Evolutionary conservation across 192 early-diverging fungal genomes (phyloP).

Genomic region (Podila epigama): DNA sequence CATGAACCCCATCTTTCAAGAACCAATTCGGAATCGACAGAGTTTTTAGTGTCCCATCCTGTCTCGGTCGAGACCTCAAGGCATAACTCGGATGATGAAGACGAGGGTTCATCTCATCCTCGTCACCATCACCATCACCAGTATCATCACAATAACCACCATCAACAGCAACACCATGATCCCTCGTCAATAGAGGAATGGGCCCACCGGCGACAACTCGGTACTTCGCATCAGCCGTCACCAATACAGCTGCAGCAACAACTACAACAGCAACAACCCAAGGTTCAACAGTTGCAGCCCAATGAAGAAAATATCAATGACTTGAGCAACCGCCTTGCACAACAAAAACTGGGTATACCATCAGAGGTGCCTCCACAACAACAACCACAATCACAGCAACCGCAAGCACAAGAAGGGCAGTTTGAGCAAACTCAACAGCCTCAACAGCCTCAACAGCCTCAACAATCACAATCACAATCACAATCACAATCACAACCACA

Average conservation of each 20-base stretch:
- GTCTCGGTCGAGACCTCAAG: background rate
- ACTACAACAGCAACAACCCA: background rate
- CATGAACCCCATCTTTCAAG: conserved; percentile 20
- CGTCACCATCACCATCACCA: no score
- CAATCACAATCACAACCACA: no score
- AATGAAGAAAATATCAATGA: background rate
- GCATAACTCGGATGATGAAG: background rate
- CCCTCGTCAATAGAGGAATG: background rate
- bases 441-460: no score
- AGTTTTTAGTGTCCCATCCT: conserved; percentile 22
- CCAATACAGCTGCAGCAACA: background rate
- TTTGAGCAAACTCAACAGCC: background rate
- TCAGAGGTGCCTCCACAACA: background rate
- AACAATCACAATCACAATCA: no score
- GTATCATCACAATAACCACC: no score
- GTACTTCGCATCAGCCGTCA: background rate
- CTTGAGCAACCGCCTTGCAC: background rate
- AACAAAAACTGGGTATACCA: background rate
- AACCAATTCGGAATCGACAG: conserved; percentile 36
- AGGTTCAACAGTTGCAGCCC: background rate
- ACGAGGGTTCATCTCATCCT: no score
- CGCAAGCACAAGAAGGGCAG: background rate
- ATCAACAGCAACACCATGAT: no score
- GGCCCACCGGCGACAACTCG: background rate
- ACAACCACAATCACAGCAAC: background rate